These are phyloP conservation scores for Atkinsonella hypoxylon DNA, from an alignment of 2,329 filamentous ascomycete genomes.

Conservation along the genomic window DNA sequence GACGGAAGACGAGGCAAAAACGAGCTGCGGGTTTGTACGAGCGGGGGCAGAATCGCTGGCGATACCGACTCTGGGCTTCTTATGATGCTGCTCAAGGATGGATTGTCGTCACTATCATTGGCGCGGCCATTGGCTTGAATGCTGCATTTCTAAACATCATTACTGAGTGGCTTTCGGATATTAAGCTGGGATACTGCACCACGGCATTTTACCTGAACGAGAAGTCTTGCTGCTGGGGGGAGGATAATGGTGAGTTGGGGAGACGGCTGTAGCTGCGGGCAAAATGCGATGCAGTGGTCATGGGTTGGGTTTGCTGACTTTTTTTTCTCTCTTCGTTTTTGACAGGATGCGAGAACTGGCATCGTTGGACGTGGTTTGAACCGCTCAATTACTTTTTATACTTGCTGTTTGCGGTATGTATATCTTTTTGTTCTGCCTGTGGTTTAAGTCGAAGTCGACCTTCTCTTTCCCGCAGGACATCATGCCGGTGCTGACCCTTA, in stretches of 20 bases:
- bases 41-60: constrained; percentile 60
- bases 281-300: neutral
- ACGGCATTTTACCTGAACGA: constrained; percentile 97
- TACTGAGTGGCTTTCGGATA: constrained; percentile 92
- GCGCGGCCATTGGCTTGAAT: constrained; percentile 84
- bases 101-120: constrained; percentile 92
- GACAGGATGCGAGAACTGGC: constrained; percentile 75
- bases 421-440: too few species aligned
- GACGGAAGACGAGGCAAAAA: constrained; percentile 64
- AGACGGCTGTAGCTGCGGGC: too few species aligned
- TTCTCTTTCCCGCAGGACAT: constrained; percentile 1
- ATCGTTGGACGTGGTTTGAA: constrained; percentile 69
- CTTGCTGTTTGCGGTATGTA: constrained; percentile 64
- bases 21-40: constrained; percentile 63
- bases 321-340: neutral
- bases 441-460: neutral
- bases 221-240: constrained; percentile 95
- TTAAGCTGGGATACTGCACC: constrained; percentile 91
- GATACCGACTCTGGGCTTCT: constrained; percentile 67
- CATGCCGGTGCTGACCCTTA: neutral
- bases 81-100: constrained; percentile 96
- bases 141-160: constrained; percentile 89
- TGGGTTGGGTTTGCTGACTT: neutral
- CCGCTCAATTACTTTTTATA: constrained; percentile 81
- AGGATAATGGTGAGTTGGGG: constrained; percentile 58